Conservation (phyloP, 352 stramenopile genomes). For the Globisporangium orthogonon region DNA sequence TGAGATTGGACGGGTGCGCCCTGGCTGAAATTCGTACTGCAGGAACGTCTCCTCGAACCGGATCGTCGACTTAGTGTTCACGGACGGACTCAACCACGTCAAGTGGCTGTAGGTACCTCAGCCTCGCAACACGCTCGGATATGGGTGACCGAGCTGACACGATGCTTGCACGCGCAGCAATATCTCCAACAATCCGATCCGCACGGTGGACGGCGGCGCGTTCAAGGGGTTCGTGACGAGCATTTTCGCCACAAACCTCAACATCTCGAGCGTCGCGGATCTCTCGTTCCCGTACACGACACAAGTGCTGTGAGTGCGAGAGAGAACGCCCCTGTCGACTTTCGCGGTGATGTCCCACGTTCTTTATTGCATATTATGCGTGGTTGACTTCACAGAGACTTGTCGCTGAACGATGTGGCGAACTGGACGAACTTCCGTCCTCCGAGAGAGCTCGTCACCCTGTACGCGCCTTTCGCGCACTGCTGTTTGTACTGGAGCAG, state of each 20-base stretch:
- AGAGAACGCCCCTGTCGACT: neutral
- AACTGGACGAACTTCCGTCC: slow-evolving; percentile 12
- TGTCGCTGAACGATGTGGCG: slow-evolving; percentile 4
- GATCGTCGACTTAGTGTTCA: slow-evolving; percentile 8
- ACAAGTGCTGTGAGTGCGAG: slow-evolving; percentile 3
- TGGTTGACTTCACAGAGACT: slow-evolving; percentile 1
- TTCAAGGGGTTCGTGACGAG: neutral
- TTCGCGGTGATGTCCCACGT: neutral
- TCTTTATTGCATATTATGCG: neutral
- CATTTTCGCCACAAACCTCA: slow-evolving; percentile 10
- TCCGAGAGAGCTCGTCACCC: neutral
- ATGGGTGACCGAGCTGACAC: neutral
- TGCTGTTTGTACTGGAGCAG: neutral
- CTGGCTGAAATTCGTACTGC: too few species aligned
- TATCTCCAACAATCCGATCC: slow-evolving; percentile 11
- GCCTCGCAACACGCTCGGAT: too few species aligned
- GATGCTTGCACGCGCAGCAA: neutral
- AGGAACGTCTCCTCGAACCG: slow-evolving; percentile 10
- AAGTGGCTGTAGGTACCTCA: neutral
- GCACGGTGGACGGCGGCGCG: neutral
- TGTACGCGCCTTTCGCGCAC: neutral
- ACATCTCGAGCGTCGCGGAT: slow-evolving; percentile 4
- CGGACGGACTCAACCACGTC: slow-evolving; percentile 5
- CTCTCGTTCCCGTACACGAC: slow-evolving; percentile 7
- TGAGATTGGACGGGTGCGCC: too few species aligned